Evolutionary conservation across 805 yeast genomes (phyloP), one percentile per base, ranked within the genome.

Genomic region (Lipomyces kockii): DNA sequence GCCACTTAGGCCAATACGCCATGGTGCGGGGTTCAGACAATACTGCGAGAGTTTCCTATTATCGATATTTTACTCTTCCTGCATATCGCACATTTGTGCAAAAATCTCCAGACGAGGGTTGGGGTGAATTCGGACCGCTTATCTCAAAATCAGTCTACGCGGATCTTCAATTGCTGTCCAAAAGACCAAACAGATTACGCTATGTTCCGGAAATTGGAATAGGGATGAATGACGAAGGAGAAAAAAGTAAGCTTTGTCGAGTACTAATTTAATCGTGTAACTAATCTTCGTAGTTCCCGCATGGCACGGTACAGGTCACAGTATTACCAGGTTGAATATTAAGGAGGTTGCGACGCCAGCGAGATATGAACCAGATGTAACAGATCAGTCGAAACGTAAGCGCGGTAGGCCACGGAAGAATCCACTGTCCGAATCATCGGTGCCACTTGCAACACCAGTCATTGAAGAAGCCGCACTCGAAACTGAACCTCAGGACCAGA

Each of bases 11-110:
- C 63, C 79, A 75, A 66, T 76, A 77, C 65, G 79, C 77, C 1
- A 79, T 91, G 12, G 82, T 89, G 0, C 82, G 89, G 69, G 87
- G 88, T 20, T 85, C 86, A 67, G 96, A 90, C 74, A 87, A 86
- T 71, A 87, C 86, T 67, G 96, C 97, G 0, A 87, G 92, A 70
- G 82, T 83, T 66, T 89, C 90, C 74, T 90, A 86, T 71, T 90
- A 85, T 76, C 81, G 96, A 53, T 87, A 89, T 72, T 82, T 87
- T 68, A 81, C 87, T 0, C 82, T 82, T 58, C 74, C 78, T 3
- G 78, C 81, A 56, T 83, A 81, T 64, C 65, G 78, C 20, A 74
- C 72, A 25, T 75, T 80, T 17, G 75, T 80, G 0, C 78, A 78
- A 27, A 70, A 73, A 17, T 70, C 74, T 1, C 60, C 65, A 1